Percentiles rank a stretch among this genome's conserved stretches.
These are phyloP conservation scores for Alternaria arbusti DNA, from an alignment of 2,329 filamentous ascomycete genomes.

Conservation along the genomic window DNA sequence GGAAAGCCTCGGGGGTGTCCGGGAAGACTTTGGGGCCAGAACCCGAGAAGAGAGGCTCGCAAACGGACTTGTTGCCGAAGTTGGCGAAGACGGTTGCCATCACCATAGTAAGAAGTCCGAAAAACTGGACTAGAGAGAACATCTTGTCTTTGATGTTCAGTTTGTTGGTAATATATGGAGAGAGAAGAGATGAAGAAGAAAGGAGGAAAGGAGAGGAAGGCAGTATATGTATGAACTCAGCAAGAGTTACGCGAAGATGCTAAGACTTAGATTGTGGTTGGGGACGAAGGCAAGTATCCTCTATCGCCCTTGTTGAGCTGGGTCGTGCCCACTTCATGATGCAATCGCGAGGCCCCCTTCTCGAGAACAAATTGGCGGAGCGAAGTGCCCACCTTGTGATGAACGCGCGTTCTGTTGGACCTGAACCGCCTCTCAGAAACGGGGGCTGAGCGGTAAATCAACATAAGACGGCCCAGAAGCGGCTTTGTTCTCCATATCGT, in stretches of 20 bases:
- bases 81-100: background rate
- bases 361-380: background rate
- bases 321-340: background rate
- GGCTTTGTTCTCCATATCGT: background rate
- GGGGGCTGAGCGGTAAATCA: background rate
- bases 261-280: background rate
- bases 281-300: background rate
- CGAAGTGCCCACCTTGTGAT: background rate
- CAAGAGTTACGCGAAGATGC: background rate
- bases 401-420: background rate
- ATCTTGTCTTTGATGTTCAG: background rate
- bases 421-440: background rate
- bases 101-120: background rate
- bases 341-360: background rate
- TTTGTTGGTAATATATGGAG: background rate
- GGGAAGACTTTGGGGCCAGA: slow-evolving; percentile 6
- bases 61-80: background rate
- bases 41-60: background rate
- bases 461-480: background rate
- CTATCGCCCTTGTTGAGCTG: background rate
- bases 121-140: background rate
- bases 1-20: slow-evolving; percentile 22
- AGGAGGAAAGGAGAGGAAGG: background rate
- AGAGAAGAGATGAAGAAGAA: background rate
- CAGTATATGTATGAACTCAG: background rate